These are phyloP conservation scores for Phlyctochytrium arcticum DNA, from an alignment of 192 early-diverging fungal species.

Conservation along the genomic window DNA sequence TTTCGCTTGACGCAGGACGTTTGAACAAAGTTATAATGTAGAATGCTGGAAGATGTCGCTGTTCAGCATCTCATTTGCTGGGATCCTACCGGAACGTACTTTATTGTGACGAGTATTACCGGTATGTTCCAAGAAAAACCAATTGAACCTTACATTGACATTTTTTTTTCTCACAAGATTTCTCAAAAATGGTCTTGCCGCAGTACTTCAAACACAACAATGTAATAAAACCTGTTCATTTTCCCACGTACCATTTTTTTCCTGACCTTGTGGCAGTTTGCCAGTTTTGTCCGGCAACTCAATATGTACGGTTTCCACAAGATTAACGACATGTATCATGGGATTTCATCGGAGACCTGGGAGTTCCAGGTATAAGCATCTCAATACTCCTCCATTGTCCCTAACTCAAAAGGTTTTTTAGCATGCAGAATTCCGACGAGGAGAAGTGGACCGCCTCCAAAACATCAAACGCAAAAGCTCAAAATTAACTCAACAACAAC, in stretches of 20 bases:
- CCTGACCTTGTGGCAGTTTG: constrained; percentile 15
- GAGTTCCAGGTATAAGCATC: constrained; percentile 36
- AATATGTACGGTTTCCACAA: constrained; percentile 49
- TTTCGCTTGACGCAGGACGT: background rate
- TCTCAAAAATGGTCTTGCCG: constrained; percentile 37
- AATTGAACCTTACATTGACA: background rate
- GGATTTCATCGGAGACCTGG: constrained; percentile 32
- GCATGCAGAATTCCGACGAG: constrained; percentile 38
- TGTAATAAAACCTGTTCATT: background rate
- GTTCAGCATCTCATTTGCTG: constrained; percentile 32
- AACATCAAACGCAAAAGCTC: constrained; percentile 40
- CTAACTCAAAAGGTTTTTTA: background rate
- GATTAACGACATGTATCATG: constrained; percentile 49
- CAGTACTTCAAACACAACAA: constrained; percentile 48
- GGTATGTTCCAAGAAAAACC: constrained; percentile 13
- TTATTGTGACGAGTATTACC: constrained; percentile 37
- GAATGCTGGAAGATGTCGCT: constrained; percentile 34
- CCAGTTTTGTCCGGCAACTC: constrained; percentile 44
- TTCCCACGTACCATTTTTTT: background rate
- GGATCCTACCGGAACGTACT: constrained; percentile 36
- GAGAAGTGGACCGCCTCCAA: constrained; percentile 23
- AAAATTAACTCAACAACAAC: constrained; percentile 22
- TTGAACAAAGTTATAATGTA: background rate
- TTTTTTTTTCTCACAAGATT: constrained; percentile 17
- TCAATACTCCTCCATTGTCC: background rate